Evolutionary conservation across 805 yeast species (phyloP).

Genomic region (Candida ovalis): DNA sequence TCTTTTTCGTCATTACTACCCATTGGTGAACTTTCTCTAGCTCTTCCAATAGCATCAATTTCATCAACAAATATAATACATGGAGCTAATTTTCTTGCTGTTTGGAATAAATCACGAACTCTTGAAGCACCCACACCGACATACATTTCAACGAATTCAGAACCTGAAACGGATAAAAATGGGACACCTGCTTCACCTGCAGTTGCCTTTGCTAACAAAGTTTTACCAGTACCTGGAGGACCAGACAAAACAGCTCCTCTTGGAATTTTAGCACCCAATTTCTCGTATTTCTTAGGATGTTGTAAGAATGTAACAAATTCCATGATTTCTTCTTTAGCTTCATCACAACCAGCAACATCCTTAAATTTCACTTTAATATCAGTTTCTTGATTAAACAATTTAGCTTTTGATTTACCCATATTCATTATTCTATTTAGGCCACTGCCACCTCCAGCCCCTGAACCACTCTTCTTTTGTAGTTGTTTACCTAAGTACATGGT

Average conservation of each 20-base stretch:
- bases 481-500: conserved; percentile 58
- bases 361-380: conserved; percentile 84
- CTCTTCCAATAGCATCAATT: conserved; percentile 98
- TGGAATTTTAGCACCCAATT: conserved; percentile 94
- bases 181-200: conserved; percentile 99
- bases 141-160: conserved; percentile 98
- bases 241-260: conserved; percentile 97
- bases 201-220: conserved; percentile 93
- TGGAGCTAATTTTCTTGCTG: conserved; percentile 93
- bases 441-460: conserved; percentile 46
- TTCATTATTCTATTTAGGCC: conserved; percentile 79
- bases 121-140: conserved; percentile 99
- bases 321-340: conserved; percentile 96
- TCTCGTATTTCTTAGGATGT: conserved; percentile 85
- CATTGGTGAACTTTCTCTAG: conserved; percentile 57
- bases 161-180: conserved; percentile 91
- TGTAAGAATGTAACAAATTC: conserved; percentile 94
- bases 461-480: conserved; percentile 38
- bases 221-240: conserved; percentile 99
- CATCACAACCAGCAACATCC: conserved; percentile 97
- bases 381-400: conserved; percentile 85
- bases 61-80: conserved; percentile 96
- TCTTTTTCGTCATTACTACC: conserved; percentile 97
- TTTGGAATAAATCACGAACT: conserved; percentile 90
- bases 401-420: conserved; percentile 89